These are phyloP conservation scores for Pichia sp. DNA, from an alignment of 1,139 yeast genomes.

Conservation along the genomic window DNA sequence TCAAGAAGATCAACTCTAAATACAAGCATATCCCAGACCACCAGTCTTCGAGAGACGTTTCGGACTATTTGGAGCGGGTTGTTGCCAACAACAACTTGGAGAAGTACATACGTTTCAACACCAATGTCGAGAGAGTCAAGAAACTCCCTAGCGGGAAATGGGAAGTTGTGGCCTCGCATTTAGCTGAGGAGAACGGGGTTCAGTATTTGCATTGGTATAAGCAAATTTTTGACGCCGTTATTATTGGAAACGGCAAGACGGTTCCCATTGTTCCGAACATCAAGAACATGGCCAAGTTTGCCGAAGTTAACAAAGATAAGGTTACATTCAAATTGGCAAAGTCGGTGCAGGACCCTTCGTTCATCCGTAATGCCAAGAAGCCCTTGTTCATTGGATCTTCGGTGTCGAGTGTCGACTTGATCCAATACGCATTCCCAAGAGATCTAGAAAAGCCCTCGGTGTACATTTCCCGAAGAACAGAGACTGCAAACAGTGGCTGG, in stretches of 20 bases:
- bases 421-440: conserved; percentile 45
- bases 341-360: conserved; percentile 14
- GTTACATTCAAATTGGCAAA: conserved; percentile 17
- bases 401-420: conserved; percentile 45
- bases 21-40: conserved; percentile 36
- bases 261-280: conserved; percentile 44
- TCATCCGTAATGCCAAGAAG: conserved; percentile 35
- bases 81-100: conserved; percentile 32
- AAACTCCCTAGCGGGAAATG: conserved; percentile 20
- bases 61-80: conserved; percentile 31
- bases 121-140: conserved; percentile 39
- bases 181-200: conserved; percentile 1
- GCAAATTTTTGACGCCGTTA: conserved; percentile 39
- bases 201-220: conserved; percentile 29
- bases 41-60: conserved; percentile 33
- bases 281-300: conserved; percentile 39
- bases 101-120: conserved; percentile 36
- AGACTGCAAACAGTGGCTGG: conserved; percentile 9
- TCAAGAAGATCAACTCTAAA: conserved; percentile 40
- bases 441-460: conserved; percentile 13
- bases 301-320: conserved; percentile 24
- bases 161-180: conserved; percentile 13
- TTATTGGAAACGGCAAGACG: conserved; percentile 44
- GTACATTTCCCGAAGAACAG: conserved; percentile 15
- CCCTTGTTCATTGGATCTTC: conserved; percentile 49